These are phyloP conservation scores for Colletotrichum caudatum DNA, from an alignment of 2,329 filamentous ascomycete species.

Conservation along the genomic window DNA sequence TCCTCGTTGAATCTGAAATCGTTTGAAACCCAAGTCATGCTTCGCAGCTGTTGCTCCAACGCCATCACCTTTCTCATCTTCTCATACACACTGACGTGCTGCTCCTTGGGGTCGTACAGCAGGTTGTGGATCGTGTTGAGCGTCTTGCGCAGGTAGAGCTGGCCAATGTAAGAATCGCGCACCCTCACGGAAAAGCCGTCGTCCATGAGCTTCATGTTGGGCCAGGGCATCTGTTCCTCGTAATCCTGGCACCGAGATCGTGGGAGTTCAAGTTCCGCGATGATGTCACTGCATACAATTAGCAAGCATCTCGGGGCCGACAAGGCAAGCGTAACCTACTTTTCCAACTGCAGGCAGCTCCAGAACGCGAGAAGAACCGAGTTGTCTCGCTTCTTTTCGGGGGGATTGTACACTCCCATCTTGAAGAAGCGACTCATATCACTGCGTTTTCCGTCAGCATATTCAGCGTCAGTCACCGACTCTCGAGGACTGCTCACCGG, in stretches of 20 bases:
- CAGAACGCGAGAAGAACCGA: conserved; percentile 84
- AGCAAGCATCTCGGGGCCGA: conserved; percentile 15
- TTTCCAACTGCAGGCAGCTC: conserved; percentile 94
- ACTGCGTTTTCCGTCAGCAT: conserved; percentile 48
- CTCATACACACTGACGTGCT: conserved; percentile 47
- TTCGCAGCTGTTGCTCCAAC: conserved; percentile 35
- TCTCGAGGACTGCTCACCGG: conserved; percentile 62
- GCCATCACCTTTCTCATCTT: conserved; percentile 60
- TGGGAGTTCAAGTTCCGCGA: conserved; percentile 81
- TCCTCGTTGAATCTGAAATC: conserved; percentile 71
- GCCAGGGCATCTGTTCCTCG: conserved; percentile 75
- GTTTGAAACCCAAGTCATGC: conserved; percentile 60
- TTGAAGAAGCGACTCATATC: conserved; percentile 62
- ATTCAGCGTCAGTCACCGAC: no score
- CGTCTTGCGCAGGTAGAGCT: conserved; percentile 73
- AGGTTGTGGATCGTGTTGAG: conserved; percentile 72
- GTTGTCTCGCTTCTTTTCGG: conserved; percentile 67
- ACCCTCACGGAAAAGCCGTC: conserved; percentile 61
- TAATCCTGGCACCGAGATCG: conserved; percentile 72
- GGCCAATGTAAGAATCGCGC: conserved; percentile 70
- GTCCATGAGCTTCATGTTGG: conserved; percentile 63
- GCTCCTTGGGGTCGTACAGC: conserved; percentile 63
- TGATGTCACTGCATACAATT: conserved; percentile 75
- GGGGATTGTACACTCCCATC: conserved; percentile 53
- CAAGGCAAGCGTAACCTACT: conserved; percentile 58